Percentiles rank a stretch among this genome's conserved stretches.
These are phyloP conservation scores for Penicillium cataractarum DNA, from an alignment of 495 filamentous ascomycete genomes.

Conservation along the genomic window DNA sequence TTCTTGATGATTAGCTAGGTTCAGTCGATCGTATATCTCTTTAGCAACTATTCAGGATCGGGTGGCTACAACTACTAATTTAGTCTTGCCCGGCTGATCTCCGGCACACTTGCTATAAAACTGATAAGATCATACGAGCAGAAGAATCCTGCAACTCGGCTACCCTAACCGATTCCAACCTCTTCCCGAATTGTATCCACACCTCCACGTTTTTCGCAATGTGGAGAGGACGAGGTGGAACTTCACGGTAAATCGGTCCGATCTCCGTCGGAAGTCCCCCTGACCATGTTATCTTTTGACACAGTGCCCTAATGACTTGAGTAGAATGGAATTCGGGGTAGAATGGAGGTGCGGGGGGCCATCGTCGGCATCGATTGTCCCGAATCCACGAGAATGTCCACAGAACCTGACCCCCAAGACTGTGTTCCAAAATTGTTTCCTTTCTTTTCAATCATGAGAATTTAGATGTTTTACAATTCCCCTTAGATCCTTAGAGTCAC, in stretches of 20 bases:
- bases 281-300: neutral
- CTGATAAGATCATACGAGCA: neutral
- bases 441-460: neutral
- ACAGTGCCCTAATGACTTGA: neutral
- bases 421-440: neutral
- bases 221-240: neutral
- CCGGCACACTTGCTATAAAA: neutral
- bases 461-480: neutral
- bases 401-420: neutral
- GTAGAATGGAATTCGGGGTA: neutral
- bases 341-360: neutral
- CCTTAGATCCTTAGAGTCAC: neutral
- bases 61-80: neutral
- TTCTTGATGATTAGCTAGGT: neutral
- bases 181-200: neutral
- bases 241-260: neutral
- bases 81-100: neutral
- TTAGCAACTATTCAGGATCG: neutral
- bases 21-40: too few species aligned
- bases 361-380: neutral
- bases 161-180: neutral
- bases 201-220: neutral
- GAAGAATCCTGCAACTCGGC: neutral
- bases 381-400: conserved; percentile 1
- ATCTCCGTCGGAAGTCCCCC: neutral